Conservation (phyloP, 2,329 filamentous ascomycete genomes). For the Fusarium tricinctum region DNA sequence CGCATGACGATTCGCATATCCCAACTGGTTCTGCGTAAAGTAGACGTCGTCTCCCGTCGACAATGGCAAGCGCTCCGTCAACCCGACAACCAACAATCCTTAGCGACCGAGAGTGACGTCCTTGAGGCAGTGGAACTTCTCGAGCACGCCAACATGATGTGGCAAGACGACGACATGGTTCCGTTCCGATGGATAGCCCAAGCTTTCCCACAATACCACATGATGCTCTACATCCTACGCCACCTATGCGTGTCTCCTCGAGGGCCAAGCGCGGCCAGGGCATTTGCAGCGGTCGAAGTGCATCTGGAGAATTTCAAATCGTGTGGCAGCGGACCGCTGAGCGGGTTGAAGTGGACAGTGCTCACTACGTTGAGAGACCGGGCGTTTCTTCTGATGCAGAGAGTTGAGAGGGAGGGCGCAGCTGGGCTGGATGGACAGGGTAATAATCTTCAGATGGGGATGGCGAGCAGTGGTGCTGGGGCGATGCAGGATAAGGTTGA, state of each 20-base stretch:
- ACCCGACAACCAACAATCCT: conserved; percentile 32
- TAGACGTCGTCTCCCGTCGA: conserved; percentile 66
- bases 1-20: conserved; percentile 50
- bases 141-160: conserved; percentile 50
- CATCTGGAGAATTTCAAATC: conserved; percentile 27
- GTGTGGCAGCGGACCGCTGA: neutral
- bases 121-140: conserved; percentile 53
- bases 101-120: conserved; percentile 53
- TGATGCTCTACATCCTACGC: conserved; percentile 61
- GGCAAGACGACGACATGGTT: conserved; percentile 56
- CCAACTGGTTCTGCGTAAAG: conserved; percentile 52
- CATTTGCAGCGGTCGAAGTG: conserved; percentile 49
- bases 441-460: neutral
- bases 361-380: conserved; percentile 52
- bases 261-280: conserved; percentile 50
- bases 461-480: neutral
- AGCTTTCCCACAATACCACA: conserved; percentile 60
- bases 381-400: conserved; percentile 45
- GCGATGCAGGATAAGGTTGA: conserved; percentile 9
- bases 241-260: conserved; percentile 58
- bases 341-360: conserved; percentile 52
- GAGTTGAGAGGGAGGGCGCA: neutral
- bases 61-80: conserved; percentile 51
- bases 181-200: conserved; percentile 56
- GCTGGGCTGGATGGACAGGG: neutral